Percentiles rank a stretch among this genome's conserved stretches.
Evolutionary conservation across 805 yeast species (phyloP).

Genomic region (Wickerhamiella azyma): DNA sequence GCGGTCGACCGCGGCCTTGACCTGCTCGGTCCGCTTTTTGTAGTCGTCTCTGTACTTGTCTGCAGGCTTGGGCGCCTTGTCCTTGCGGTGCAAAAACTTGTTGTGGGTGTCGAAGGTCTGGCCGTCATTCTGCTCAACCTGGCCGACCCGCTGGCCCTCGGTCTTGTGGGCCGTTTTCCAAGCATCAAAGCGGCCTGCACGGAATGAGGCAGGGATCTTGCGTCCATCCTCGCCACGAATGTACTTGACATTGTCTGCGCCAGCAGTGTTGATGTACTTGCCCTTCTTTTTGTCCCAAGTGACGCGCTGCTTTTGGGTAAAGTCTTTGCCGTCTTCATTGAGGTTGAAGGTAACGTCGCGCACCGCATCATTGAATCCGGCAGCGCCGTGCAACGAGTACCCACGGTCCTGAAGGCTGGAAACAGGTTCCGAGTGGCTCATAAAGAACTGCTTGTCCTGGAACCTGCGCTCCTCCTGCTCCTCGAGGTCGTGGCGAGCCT

Average conservation of each 20-base stretch:
- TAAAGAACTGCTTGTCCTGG: constrained; percentile 66
- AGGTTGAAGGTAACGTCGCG: constrained; percentile 77
- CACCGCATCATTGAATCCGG: constrained; percentile 72
- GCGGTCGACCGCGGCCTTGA: constrained; percentile 59
- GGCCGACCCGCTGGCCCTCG: constrained; percentile 29
- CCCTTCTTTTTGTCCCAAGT: constrained; percentile 92
- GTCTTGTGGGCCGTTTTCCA: constrained; percentile 70
- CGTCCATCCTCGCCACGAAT: constrained; percentile 94
- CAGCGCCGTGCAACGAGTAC: constrained; percentile 31
- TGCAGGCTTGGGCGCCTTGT: constrained; percentile 78
- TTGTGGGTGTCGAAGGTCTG: constrained; percentile 19
- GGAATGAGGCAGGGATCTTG: constrained; percentile 77
- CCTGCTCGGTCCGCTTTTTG: constrained; percentile 67
- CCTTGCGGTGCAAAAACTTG: constrained; percentile 56
- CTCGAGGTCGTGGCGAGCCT: constrained; percentile 32
- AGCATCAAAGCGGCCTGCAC: constrained; percentile 81
- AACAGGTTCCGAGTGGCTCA: constrained; percentile 82
- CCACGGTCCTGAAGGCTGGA: constrained; percentile 72
- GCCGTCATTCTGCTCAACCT: constrained; percentile 14
- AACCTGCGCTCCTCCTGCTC: constrained; percentile 16
- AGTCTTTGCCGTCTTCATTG: constrained; percentile 58
- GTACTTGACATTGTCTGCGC: constrained; percentile 50
- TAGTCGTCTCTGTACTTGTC: constrained; percentile 83
- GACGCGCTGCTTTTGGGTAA: constrained; percentile 49
- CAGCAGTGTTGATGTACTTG: constrained; percentile 64